phyloP scores from a whole-genome alignment of 2,329 filamentous ascomycete genomes.

The Fusarium virguliforme region DNA sequence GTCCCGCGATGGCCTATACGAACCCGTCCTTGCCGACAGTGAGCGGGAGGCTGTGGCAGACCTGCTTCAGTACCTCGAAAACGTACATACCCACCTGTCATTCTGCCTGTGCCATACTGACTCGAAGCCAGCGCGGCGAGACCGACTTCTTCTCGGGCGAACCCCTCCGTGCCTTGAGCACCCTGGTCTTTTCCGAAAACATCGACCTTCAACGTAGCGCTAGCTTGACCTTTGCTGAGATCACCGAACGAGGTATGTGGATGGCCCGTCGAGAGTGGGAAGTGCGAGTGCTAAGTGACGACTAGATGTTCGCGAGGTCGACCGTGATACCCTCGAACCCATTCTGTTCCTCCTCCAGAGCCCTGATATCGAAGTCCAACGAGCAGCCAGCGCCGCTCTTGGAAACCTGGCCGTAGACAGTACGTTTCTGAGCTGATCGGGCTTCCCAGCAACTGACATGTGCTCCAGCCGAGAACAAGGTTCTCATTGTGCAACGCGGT shows the following conservation, averaged over 20 bases:
- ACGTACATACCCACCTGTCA: constrained; percentile 72
- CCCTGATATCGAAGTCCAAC: constrained; percentile 95
- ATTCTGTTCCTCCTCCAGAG: constrained; percentile 97
- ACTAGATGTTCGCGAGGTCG: constrained; percentile 95
- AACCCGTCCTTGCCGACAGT: constrained; percentile 92
- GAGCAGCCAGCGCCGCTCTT: constrained; percentile 94
- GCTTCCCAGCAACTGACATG: constrained; percentile 59
- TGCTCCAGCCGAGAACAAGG: constrained; percentile 92
- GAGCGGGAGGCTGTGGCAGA: constrained; percentile 98
- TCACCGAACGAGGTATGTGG: constrained; percentile 91
- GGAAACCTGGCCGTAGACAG: constrained; percentile 98
- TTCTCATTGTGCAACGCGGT: constrained; percentile 92
- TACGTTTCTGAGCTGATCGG: constrained; percentile 63
- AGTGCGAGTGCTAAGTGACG: neutral
- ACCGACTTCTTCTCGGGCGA: constrained; percentile 99
- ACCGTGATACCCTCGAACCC: constrained; percentile 93
- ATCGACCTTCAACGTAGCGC: constrained; percentile 97
- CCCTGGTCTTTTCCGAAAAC: constrained; percentile 98
- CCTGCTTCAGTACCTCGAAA: constrained; percentile 94
- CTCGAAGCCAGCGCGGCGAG: constrained; percentile 81
- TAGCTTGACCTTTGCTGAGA: constrained; percentile 98
- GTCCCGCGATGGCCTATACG: constrained; percentile 86
- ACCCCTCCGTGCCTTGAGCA: constrained; percentile 92
- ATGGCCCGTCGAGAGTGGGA: constrained; percentile 15
- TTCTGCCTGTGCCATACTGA: constrained; percentile 51